Percentiles rank a stretch among this genome's conserved stretches.
These are phyloP conservation scores for Cryphonectria radicalis DNA, from an alignment of 2,329 filamentous ascomycete species.

Conservation along the genomic window DNA sequence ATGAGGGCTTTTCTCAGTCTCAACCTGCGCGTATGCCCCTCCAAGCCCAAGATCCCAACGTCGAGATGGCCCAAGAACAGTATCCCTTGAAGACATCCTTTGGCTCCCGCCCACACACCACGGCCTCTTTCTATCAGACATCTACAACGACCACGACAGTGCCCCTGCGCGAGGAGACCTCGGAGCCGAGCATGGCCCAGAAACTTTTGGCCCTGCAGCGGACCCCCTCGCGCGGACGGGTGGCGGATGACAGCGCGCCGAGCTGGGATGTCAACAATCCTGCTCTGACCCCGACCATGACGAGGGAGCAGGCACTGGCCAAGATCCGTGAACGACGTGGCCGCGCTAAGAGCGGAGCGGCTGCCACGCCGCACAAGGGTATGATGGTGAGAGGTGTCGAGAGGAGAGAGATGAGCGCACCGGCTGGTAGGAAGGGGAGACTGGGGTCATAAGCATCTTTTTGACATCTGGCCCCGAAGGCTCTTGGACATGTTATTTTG, in stretches of 20 bases:
- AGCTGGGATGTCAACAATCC: slow-evolving; percentile 61
- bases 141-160: slow-evolving; percentile 57
- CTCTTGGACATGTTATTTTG: not conserved
- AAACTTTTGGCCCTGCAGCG: slow-evolving; percentile 45
- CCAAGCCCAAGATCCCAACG: slow-evolving; percentile 25
- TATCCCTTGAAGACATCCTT: slow-evolving; percentile 24
- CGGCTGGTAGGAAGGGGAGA: slow-evolving; percentile 33
- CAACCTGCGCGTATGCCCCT: slow-evolving; percentile 19
- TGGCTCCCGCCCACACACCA: slow-evolving; percentile 48
- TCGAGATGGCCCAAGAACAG: slow-evolving; percentile 20
- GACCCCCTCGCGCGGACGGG: slow-evolving; percentile 44
- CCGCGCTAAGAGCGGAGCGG: slow-evolving; percentile 69
- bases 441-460: slow-evolving; percentile 16
- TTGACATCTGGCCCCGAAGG: not conserved
- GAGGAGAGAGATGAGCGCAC: slow-evolving; percentile 55
- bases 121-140: slow-evolving; percentile 51
- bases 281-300: slow-evolving; percentile 67
- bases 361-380: slow-evolving; percentile 63
- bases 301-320: slow-evolving; percentile 74
- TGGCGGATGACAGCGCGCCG: slow-evolving; percentile 34
- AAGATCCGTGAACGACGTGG: slow-evolving; percentile 75
- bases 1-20: slow-evolving; percentile 7
- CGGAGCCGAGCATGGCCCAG: slow-evolving; percentile 48
- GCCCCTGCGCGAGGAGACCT: slow-evolving; percentile 53
- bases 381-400: slow-evolving; percentile 57